Evolutionary conservation across 768 basidiomycete species (phyloP).

Genomic region (Strobilomyces confusus): DNA sequence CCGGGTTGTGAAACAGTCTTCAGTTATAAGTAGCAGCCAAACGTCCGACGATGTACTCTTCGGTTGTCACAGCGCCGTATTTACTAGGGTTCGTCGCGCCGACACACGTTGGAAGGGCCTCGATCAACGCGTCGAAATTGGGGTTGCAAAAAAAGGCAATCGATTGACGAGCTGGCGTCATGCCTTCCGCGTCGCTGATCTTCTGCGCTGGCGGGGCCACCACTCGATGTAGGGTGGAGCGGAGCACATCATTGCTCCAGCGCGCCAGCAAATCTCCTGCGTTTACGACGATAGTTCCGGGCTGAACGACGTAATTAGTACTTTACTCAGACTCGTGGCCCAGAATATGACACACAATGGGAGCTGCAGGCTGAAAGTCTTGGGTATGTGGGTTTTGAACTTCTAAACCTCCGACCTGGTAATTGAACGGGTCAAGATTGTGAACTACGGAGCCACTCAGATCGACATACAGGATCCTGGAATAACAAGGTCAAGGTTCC

Average conservation of each 20-base stretch:
- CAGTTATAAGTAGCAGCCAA: slow-evolving; percentile 55
- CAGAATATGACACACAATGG: slow-evolving; percentile 52
- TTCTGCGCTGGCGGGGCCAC: slow-evolving; percentile 62
- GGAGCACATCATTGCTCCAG: slow-evolving; percentile 79
- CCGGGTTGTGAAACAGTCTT: slow-evolving; percentile 1
- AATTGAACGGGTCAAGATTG: slow-evolving; percentile 1
- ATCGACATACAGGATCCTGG: slow-evolving; percentile 57
- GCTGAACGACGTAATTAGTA: slow-evolving; percentile 37
- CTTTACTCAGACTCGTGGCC: neutral
- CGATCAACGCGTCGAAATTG: slow-evolving; percentile 61
- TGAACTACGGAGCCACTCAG: neutral
- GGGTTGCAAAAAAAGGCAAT: slow-evolving; percentile 90
- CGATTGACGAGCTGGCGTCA: slow-evolving; percentile 68
- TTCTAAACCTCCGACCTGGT: slow-evolving; percentile 75
- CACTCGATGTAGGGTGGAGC: slow-evolving; percentile 80
- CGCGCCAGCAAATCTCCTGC: slow-evolving; percentile 76
- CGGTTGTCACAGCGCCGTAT: slow-evolving; percentile 69
- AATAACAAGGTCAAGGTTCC: slow-evolving; percentile 80
- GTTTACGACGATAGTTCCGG: slow-evolving; percentile 79
- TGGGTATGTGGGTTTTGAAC: slow-evolving; percentile 78
- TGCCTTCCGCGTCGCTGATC: slow-evolving; percentile 44
- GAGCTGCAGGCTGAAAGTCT: slow-evolving; percentile 65
- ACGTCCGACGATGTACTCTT: slow-evolving; percentile 72
- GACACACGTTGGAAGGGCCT: slow-evolving; percentile 64
- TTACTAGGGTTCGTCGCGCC: slow-evolving; percentile 46